Conservation (phyloP, 2,329 filamentous ascomycete species). For the Mycocentrospora acerina region DNA sequence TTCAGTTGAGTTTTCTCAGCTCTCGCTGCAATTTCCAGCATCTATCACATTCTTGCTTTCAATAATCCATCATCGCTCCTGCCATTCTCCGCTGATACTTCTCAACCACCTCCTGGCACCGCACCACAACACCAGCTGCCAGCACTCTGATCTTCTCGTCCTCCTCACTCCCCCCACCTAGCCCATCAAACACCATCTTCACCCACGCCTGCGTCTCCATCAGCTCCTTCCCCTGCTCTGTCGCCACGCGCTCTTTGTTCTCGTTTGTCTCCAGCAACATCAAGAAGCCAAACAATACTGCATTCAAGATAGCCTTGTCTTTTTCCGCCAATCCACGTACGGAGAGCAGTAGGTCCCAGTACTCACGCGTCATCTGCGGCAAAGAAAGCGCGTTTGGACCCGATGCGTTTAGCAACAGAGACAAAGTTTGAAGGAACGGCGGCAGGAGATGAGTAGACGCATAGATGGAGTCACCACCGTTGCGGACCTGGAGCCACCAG, state of each 20-base stretch:
- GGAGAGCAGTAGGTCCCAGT: conserved; percentile 78
- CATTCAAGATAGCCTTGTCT: conserved; percentile 68
- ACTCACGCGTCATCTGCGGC: conserved; percentile 77
- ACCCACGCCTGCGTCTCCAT: conserved; percentile 90
- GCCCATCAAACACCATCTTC: conserved; percentile 66
- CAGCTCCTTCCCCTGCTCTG: conserved; percentile 72
- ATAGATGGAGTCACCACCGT: conserved; percentile 58
- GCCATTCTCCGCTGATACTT: conserved; percentile 76
- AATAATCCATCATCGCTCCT: conserved; percentile 61
- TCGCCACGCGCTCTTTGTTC: conserved; percentile 70
- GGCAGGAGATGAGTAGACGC: conserved; percentile 74
- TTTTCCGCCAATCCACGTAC: conserved; percentile 56
- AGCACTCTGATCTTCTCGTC: conserved; percentile 79
- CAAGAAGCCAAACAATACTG: conserved; percentile 76
- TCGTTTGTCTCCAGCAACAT: conserved; percentile 81
- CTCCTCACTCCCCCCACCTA: conserved; percentile 55
- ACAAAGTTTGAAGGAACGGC: conserved; percentile 82
- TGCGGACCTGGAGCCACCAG: conserved; percentile 67
- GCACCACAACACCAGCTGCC: conserved; percentile 75
- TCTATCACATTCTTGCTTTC: conserved; percentile 1
- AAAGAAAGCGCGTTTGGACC: conserved; percentile 77
- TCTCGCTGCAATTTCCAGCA: too few relatives aligned
- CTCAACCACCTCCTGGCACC: conserved; percentile 77
- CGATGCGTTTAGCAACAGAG: conserved; percentile 77
- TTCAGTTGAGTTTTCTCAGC: too few relatives aligned